Percentiles rank a stretch among this genome's conserved stretches.
phyloP scores from a whole-genome alignment of 768 basidiomycete species.

The Fomitopsis serialis region DNA sequence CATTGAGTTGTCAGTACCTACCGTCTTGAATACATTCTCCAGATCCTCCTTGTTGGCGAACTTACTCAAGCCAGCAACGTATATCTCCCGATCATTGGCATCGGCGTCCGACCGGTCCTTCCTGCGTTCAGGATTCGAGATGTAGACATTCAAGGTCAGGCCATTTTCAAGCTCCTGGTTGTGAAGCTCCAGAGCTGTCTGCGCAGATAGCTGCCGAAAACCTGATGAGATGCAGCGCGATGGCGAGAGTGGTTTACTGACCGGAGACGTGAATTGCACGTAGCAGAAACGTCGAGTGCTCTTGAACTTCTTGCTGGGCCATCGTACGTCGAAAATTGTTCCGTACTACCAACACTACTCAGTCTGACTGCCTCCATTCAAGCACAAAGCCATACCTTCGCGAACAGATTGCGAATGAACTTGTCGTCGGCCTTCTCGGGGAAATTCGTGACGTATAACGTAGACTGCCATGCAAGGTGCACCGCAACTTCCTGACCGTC shows the following conservation, averaged over 20 bases:
- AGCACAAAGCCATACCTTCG: conserved; percentile 44
- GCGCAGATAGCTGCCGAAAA: conserved; percentile 49
- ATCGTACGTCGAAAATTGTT: conserved; percentile 87
- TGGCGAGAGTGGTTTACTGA: conserved; percentile 30
- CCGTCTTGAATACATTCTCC: conserved; percentile 70
- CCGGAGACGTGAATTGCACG: conserved; percentile 84
- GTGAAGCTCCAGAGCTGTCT: conserved; percentile 75
- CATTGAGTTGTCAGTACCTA: conserved; percentile 28
- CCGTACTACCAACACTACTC: conserved; percentile 58
- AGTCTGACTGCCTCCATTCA: neutral
- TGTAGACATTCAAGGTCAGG: conserved; percentile 64
- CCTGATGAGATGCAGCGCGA: neutral
- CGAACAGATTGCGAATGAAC: conserved; percentile 70
- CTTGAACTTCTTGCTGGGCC: conserved; percentile 98
- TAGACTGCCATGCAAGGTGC: conserved; percentile 89
- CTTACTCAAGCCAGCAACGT: conserved; percentile 81
- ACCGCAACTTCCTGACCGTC: conserved; percentile 74
- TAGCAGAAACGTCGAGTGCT: conserved; percentile 89
- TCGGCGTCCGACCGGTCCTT: conserved; percentile 87
- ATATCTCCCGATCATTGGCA: conserved; percentile 80
- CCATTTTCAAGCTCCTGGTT: conserved; percentile 69
- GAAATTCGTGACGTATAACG: conserved; percentile 95
- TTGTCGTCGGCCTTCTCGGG: conserved; percentile 79
- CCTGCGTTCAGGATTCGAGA: conserved; percentile 88
- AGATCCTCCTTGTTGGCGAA: conserved; percentile 76